Conservation (phyloP, 2,329 filamentous ascomycete species). For the Daldinia sp. region DNA sequence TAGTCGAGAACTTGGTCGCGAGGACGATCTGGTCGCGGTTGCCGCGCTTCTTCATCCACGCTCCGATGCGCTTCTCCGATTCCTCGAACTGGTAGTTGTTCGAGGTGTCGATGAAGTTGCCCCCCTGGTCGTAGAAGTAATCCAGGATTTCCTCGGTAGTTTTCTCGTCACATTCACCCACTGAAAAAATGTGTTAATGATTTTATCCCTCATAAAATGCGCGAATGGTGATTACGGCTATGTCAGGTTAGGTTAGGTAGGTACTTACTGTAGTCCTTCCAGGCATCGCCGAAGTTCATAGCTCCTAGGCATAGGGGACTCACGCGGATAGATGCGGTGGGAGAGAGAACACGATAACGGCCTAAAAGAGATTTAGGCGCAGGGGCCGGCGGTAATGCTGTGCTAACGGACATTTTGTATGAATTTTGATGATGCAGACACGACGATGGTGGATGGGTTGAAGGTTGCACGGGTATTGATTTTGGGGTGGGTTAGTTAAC, state of each 20-base stretch:
- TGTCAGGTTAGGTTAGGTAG: background rate
- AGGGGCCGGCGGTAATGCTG: constrained; percentile 45
- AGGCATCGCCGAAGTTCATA: constrained; percentile 68
- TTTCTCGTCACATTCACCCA: constrained; percentile 75
- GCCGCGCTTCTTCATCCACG: constrained; percentile 75
- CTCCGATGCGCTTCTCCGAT: constrained; percentile 75
- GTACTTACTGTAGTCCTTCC: constrained; percentile 58
- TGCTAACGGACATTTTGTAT: background rate
- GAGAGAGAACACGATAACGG: constrained; percentile 74
- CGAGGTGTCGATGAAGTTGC: constrained; percentile 80
- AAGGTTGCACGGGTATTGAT: background rate
- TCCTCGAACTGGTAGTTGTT: constrained; percentile 76
- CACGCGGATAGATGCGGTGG: constrained; percentile 73
- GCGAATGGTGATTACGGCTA: background rate
- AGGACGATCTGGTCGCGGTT: constrained; percentile 77
- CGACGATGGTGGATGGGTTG: background rate
- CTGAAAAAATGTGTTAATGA: background rate
- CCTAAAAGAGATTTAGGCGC: constrained; percentile 70
- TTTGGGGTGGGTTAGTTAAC: background rate
- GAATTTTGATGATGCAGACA: background rate
- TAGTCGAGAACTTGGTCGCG: constrained; percentile 76
- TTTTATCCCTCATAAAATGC: background rate
- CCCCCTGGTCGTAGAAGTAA: constrained; percentile 70
- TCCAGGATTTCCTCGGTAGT: constrained; percentile 74
- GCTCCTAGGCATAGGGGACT: constrained; percentile 73